Conservation (phyloP, 495 filamentous ascomycete species). For the Aspergillus sparsus region DNA sequence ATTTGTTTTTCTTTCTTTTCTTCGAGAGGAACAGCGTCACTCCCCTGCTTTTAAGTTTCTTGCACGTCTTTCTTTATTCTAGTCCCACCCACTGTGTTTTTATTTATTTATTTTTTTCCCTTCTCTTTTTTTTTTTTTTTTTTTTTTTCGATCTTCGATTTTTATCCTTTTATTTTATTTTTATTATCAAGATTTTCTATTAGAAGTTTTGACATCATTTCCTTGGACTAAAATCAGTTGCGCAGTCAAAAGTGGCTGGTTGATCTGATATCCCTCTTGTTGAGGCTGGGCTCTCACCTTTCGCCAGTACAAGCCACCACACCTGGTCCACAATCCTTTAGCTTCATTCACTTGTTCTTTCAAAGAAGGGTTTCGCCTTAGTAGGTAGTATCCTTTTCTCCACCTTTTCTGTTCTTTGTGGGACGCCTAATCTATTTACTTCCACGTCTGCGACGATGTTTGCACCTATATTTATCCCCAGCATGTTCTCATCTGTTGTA, state of each 20-base stretch:
- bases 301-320: not conserved
- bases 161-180: slow-evolving; percentile 11
- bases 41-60: not conserved
- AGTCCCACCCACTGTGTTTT: not conserved
- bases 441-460: too few relatives aligned
- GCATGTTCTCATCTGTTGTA: too few relatives aligned
- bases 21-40: too few relatives aligned
- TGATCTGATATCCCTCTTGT: not conserved
- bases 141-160: not conserved
- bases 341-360: not conserved
- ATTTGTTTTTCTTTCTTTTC: too few relatives aligned
- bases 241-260: not conserved
- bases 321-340: not conserved
- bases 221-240: not conserved
- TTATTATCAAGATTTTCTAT: not conserved
- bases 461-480: too few relatives aligned
- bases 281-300: not conserved
- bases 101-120: not conserved
- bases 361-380: not conserved
- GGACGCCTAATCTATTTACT: too few relatives aligned
- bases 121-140: slow-evolving; percentile 11
- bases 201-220: not conserved
- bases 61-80: not conserved
- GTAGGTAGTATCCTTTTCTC: not conserved
- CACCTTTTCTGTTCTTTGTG: too few relatives aligned